A percentile compares a stretch with the other conserved stretches of the same genome.
Evolutionary conservation across 139 green algal species (phyloP).

Genomic region (Mychonastes homosphaera): DNA sequence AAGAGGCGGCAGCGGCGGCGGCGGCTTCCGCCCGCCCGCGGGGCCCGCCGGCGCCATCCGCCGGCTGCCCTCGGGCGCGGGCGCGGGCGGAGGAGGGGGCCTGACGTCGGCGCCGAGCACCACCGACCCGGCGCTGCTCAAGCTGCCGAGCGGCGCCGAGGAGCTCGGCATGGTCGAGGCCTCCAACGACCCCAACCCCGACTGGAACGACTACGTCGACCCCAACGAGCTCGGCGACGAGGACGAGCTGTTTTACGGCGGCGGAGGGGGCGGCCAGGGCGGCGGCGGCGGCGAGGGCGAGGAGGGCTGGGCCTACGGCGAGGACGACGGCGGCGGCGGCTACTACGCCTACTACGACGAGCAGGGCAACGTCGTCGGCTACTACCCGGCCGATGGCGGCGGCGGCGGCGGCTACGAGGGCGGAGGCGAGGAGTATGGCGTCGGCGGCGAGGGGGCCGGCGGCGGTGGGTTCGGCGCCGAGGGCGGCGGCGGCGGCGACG

Average conservation of each 20-base stretch:
- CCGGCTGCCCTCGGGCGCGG: too few species aligned
- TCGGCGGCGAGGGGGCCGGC: not conserved
- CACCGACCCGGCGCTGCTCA: not conserved
- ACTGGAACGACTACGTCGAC: conserved; percentile 19
- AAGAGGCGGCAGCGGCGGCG: conserved; percentile 1
- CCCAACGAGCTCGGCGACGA: not conserved
- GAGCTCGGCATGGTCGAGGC: not conserved
- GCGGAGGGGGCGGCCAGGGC: not conserved
- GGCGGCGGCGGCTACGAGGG: not conserved
- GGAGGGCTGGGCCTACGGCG: conserved; percentile 17
- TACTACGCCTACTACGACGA: not conserved
- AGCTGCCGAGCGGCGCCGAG: not conserved
- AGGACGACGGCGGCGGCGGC: not conserved
- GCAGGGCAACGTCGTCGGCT: not conserved
- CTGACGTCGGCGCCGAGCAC: too few species aligned
- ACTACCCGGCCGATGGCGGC: not conserved
- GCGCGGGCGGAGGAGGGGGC: too few species aligned
- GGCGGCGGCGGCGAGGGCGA: not conserved
- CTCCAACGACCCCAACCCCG: not conserved
- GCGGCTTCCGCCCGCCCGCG: not conserved
- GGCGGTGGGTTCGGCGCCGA: not conserved
- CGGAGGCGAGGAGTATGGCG: not conserved
- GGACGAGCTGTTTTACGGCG: not conserved
- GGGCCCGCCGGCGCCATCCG: not conserved
- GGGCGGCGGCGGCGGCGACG: not conserved